These are phyloP conservation scores for Alternaria postmessia DNA, from an alignment of 2,329 filamentous ascomycete genomes.

Conservation along the genomic window DNA sequence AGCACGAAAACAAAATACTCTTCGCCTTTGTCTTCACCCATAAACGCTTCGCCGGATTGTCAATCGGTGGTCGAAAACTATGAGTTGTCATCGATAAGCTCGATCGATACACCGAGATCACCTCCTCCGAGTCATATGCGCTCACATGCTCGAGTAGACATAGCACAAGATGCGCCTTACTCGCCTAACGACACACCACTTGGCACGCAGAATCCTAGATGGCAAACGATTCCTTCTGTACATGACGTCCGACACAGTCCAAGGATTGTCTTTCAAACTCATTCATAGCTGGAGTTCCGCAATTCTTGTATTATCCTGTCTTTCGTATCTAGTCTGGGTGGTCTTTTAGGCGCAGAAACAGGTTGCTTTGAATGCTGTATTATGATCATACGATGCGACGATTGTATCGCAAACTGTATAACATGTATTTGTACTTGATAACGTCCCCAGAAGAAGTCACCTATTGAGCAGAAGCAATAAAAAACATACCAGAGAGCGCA, in stretches of 20 bases:
- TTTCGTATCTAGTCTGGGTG: background rate
- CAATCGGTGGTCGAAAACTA: conserved; percentile 27
- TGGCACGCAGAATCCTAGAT: background rate
- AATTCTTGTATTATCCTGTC: background rate
- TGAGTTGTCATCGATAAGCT: conserved; percentile 26
- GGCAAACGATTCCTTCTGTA: background rate
- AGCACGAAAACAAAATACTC: conserved; percentile 2
- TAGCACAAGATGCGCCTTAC: background rate
- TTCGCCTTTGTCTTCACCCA: background rate
- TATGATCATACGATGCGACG: background rate
- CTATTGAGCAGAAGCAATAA: background rate
- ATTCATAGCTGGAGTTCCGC: background rate
- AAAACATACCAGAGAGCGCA: too few relatives aligned
- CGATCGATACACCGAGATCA: conserved; percentile 13
- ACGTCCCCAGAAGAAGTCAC: too few relatives aligned
- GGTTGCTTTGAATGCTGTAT: background rate
- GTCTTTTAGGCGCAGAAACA: background rate
- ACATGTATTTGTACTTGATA: background rate
- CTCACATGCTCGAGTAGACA: background rate
- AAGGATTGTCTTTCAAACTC: background rate
- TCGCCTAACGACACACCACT: background rate
- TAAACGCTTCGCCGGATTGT: conserved; percentile 14
- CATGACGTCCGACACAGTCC: conserved; percentile 11
- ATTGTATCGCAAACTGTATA: background rate
- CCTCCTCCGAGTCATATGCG: background rate